These are phyloP conservation scores for Trichosporon sp. DNA, from an alignment of 1,284 basidiomycete genomes.

Conservation along the genomic window DNA sequence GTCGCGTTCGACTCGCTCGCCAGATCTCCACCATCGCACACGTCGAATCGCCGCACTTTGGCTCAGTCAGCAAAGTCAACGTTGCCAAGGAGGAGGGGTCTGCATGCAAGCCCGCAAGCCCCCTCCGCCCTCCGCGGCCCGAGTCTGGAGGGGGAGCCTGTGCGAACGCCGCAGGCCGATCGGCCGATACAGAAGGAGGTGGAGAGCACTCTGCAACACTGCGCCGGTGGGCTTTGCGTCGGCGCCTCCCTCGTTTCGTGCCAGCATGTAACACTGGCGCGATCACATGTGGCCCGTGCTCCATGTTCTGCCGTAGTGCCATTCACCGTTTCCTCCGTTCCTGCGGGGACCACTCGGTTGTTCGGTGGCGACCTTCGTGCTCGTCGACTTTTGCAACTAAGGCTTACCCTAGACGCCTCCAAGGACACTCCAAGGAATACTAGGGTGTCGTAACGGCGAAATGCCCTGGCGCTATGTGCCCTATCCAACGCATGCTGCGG, in stretches of 20 bases:
- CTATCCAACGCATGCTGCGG: background rate
- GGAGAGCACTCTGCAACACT: background rate
- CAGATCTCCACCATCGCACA: background rate
- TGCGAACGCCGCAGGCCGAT: background rate
- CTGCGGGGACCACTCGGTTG: slow-evolving; percentile 2
- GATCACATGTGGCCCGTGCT: slow-evolving; percentile 7
- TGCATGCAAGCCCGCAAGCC: background rate
- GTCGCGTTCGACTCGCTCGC: slow-evolving; percentile 1
- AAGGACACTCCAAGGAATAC: background rate
- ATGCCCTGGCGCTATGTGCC: background rate
- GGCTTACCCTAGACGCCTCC: background rate
- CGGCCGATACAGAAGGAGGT: background rate
- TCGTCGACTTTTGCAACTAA: background rate
- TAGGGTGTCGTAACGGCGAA: background rate
- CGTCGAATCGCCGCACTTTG: background rate
- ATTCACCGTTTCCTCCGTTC: background rate
- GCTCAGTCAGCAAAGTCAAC: background rate
- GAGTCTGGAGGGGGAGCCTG: background rate
- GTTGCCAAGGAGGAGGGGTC: background rate
- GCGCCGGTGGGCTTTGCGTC: background rate
- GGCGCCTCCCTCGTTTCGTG: background rate
- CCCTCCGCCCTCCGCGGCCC: background rate
- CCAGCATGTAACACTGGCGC: background rate
- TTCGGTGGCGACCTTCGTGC: background rate
- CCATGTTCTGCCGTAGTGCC: background rate